phyloP scores from a whole-genome alignment of 2,329 filamentous ascomycete species.

The Paecilomyces formosus region DNA sequence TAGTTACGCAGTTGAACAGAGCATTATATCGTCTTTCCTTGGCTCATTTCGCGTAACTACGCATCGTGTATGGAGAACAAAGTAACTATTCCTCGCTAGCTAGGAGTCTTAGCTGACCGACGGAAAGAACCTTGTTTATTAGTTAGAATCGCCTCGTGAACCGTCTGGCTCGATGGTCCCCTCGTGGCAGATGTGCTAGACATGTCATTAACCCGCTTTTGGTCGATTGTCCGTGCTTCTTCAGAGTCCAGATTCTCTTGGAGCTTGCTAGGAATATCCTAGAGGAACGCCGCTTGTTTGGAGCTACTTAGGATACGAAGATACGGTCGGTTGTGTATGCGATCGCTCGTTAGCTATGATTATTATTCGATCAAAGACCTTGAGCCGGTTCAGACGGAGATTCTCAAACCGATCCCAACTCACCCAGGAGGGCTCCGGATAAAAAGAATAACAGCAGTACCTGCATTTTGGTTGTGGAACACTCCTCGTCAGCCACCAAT shows the following conservation, averaged over 20 bases:
- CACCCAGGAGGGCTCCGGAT: background rate
- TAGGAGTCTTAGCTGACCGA: background rate
- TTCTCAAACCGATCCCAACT: background rate
- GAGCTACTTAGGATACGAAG: background rate
- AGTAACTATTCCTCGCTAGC: too few species aligned
- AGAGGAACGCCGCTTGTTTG: background rate
- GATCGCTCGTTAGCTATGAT: background rate
- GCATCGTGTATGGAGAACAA: too few species aligned
- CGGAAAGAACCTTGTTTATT: background rate
- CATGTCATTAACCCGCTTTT: background rate
- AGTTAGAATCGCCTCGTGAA: too few species aligned
- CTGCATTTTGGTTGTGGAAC: background rate
- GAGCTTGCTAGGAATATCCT: background rate
- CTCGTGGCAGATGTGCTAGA: background rate
- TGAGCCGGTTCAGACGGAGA: background rate
- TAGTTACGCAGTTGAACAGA: background rate
- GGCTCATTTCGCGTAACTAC: too few species aligned
- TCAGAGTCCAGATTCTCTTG: background rate
- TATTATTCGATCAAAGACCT: background rate
- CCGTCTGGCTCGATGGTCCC: background rate
- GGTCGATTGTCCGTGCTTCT: background rate
- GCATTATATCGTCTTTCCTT: too few species aligned
- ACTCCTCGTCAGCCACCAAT: background rate
- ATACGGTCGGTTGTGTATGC: background rate
- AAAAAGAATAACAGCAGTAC: background rate